Base-by-base conservation (phyloP, 2,329 filamentous ascomycete genomes). In the Tolypocladium cylindrosporum region DNA sequence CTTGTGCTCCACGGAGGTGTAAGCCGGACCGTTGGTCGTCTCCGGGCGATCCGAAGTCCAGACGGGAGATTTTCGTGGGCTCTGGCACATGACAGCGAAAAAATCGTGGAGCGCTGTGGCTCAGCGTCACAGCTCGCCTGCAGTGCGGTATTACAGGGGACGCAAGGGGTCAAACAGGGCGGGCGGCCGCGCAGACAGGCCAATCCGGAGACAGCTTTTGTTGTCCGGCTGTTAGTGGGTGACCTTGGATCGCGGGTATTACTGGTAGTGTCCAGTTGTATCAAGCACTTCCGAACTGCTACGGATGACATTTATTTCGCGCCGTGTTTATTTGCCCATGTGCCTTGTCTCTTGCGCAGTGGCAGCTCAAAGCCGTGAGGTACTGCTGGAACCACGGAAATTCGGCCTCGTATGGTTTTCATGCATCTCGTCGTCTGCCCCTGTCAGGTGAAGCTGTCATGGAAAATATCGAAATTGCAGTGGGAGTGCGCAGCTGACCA, bases 51-150 rank as follows among this genome's bases (percentile, higher is more conserved):
- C 61, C 58, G 53, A 55, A 45, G 31, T 37, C 3, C 21, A 39
- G 58, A 48, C 60, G 61, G 58, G 55, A 61, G 52, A 56, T 61
- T 61, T 59, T 63, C 59, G 61, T 62, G 56, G 37, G 48, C 48
- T 52, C 52, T 54, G 56, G 59, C 60, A 61, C 60, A 59, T 62
- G 59, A 62, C 54, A 43, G 59, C 19, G n/a, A 36, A 39, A 59
- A 56, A 59, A 56, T 36, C 45, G 45, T 24, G 54, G 50, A 31
- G 53, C 39, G 39, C 39, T 34, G 31, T 34, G 19, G 40, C 16
- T 19, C 16, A 50, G 45, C 16, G 27, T 50, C 27, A 7, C 45
- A 34, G 45, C 45, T 48, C 24, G 24, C 45, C 45, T 9, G 16
- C 14, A 19, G 24, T 10, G 45, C 45, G 45, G 24, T 19, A 31